Conservation (phyloP, 495 filamentous ascomycete genomes). For the Chaetomium cochliodes region DNA sequence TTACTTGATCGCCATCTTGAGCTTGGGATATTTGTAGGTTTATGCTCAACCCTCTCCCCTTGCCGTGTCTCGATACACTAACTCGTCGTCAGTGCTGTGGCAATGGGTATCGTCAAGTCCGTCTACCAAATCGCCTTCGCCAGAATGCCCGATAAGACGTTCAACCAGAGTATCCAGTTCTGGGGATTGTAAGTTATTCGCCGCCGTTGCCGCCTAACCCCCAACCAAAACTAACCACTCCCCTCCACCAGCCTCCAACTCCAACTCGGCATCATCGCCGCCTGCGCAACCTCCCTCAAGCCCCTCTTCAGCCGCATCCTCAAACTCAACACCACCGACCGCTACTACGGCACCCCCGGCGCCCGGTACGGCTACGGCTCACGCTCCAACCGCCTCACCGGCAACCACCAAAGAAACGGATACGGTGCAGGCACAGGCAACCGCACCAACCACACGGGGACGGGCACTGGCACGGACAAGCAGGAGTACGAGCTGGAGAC, state of each 20-base stretch:
- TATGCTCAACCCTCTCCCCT: background rate
- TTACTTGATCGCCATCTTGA: constrained; percentile 25
- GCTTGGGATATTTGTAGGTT: constrained; percentile 27
- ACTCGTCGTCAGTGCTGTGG: constrained; percentile 16
- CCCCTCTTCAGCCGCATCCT: constrained; percentile 24
- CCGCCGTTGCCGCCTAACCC: background rate
- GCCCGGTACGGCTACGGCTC: constrained; percentile 9
- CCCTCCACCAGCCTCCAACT: constrained; percentile 21
- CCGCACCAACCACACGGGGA: background rate
- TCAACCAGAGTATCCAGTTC: constrained; percentile 20
- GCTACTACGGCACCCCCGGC: constrained; percentile 15
- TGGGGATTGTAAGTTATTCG: constrained; percentile 21
- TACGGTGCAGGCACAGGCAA: background rate
- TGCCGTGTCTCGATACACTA: background rate
- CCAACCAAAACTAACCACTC: background rate
- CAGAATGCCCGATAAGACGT: constrained; percentile 18
- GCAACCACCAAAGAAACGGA: background rate
- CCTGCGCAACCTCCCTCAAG: constrained; percentile 27
- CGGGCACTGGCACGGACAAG: background rate
- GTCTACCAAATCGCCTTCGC: constrained; percentile 23
- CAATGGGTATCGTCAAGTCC: constrained; percentile 23
- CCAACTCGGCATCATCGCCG: constrained; percentile 27
- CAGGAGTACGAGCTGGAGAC: constrained; percentile 8
- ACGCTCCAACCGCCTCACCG: background rate
- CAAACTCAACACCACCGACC: constrained; percentile 12